Evolutionary conservation across 2,329 filamentous ascomycete species (phyloP), one percentile per base, ranked within the genome.

Genomic region (Botrytis pseudocinerea): DNA sequence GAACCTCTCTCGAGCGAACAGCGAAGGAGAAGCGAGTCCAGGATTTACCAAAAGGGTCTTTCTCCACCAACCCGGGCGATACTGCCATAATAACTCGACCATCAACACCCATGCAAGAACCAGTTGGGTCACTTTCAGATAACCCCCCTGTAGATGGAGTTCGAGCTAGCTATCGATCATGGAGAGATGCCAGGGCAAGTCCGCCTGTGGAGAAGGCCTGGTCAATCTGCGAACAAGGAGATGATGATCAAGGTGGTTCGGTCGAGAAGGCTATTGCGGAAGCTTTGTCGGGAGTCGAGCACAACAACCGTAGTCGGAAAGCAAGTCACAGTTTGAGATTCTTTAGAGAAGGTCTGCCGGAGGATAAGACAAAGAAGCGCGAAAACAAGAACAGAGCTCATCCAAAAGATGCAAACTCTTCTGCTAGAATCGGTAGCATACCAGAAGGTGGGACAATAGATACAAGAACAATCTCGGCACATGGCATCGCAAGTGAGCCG

Each of bases 191-290:
- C 57, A 76, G 71, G 40, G 75, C 76, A 12, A 69, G 60, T 35
- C 74, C 73, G 20, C 72, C 76, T 60, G 74, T 86, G 0, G 89
- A 90, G 78, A 90, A 90, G 79, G 87, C 85, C 28, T 91, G 89
- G 89, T 91, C 89, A 32, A 90, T 91, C 79, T 88, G 88, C 2
- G 88, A 87, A 6, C 84, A 86, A 35, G 85, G 83, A 14, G 84
- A 87, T 70, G 80, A 84, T 61, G 85, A 86, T 2, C 83, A 88
- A 76, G 88, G 89, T 20, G 89, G 89, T 0, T 84, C 89, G 76
- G 89, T 91, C 10, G 89, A 91, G 76, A 88, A 90, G 79, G 90
- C 88, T n/a, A 87, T 91, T 69, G 85, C 87, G 9, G 88, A 90
- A 75, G 87, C 87, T 42, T 84, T 91, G 78, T 85, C 87, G 28